These are phyloP conservation scores for Cercophora sp. DNA, from an alignment of 495 filamentous ascomycete species.

Conservation along the genomic window DNA sequence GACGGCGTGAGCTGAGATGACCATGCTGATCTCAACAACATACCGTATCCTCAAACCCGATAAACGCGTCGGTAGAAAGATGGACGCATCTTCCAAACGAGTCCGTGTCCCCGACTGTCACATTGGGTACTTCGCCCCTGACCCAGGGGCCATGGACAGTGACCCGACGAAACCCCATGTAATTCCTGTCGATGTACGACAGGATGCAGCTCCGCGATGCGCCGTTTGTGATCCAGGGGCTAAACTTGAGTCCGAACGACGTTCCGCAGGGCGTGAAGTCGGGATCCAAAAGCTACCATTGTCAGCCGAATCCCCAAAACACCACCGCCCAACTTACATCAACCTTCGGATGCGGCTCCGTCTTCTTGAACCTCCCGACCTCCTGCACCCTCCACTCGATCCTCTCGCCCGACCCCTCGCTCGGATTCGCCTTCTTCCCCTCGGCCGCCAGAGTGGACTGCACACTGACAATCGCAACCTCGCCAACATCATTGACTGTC, in stretches of 20 bases:
- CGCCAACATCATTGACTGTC: slow-evolving; percentile 39
- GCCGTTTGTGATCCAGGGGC: slow-evolving; percentile 36
- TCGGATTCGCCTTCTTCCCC: too few species aligned
- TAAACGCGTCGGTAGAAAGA: slow-evolving; percentile 41
- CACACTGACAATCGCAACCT: slow-evolving; percentile 41
- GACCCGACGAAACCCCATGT: slow-evolving; percentile 44
- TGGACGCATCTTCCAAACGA: slow-evolving; percentile 37
- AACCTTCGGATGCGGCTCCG: slow-evolving; percentile 36
- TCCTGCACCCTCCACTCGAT: slow-evolving; percentile 41
- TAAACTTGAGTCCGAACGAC: slow-evolving; percentile 42
- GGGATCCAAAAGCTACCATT: slow-evolving; percentile 28
- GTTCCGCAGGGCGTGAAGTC: slow-evolving; percentile 39
- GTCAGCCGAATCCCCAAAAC: background rate
- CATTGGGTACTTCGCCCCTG: slow-evolving; percentile 18
- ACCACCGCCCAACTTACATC: slow-evolving; percentile 24
- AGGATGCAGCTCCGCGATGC: slow-evolving; percentile 31
- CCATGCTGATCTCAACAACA: background rate
- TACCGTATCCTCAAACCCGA: slow-evolving; percentile 45
- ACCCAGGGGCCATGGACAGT: slow-evolving; percentile 25
- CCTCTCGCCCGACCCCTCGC: too few species aligned
- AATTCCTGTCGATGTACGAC: slow-evolving; percentile 38
- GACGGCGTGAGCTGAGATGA: background rate
- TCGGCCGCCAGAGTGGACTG: slow-evolving; percentile 25
- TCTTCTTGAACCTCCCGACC: slow-evolving; percentile 36
- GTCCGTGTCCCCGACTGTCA: slow-evolving; percentile 29